Base-by-base conservation (phyloP, 179 eudicot species). In the Beta corolliflora region DNA sequence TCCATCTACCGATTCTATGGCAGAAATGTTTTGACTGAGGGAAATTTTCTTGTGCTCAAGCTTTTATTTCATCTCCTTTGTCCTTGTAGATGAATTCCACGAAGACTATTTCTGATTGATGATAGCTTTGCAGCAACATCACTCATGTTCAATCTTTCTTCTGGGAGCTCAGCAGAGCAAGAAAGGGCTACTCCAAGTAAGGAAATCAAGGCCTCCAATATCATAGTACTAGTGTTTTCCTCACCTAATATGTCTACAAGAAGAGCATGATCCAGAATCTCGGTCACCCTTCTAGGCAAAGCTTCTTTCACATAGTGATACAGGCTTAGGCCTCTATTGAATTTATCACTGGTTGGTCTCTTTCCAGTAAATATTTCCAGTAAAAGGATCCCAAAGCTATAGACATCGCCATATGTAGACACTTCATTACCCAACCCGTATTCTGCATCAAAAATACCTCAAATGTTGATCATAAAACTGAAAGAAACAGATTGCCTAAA, bases 281-380 rank as follows among this genome's bases (percentile, higher is more conserved):
- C 71, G 52, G 19, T 71, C 14, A 63, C 79, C 2, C 58, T 66
- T 25, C 65, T 52, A 11, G 87, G 76, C 54, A 79, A 23, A 69
- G 84, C 80, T 10, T n/a, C 64, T 63, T 75, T 75, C 16, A 83
- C 83, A 60, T 60, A 79, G 9, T 64, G 23, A 21, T 79, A 81
- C 3, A 85, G 83, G 53, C n/a, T 85, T 23, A 85, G 64, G 55
- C 67, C 79, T 5, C 50, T 54, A 9, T 12, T 71, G 53, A 85
- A 79, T 77, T 66, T 83, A 23, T n/a, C 54, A 67, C 77, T 23
- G 54, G 72, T 80, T 11, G 88, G 88, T 45, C 81, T 82, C 58
- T 23, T 85, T n/a, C 85, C 81, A 21, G 85, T 82, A 55, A 82
- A 75, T 76, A 77, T 48, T 56, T 82, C 86, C 16, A 84, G 65